These are phyloP conservation scores for Senna siamea DNA, from an alignment of 306 rosid genomes.

Conservation along the genomic window DNA sequence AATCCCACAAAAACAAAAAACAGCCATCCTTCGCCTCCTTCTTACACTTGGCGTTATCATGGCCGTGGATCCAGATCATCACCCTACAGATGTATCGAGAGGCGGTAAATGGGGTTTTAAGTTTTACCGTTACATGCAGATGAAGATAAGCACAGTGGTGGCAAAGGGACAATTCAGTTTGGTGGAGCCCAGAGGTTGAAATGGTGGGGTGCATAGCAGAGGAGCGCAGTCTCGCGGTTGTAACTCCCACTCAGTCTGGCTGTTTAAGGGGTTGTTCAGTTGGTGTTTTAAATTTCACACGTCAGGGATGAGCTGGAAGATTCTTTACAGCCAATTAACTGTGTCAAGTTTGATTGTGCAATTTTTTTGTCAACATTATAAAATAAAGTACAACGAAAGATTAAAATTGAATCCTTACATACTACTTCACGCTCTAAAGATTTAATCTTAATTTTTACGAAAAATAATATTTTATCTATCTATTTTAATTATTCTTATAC, in stretches of 20 bases:
- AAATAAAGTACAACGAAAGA: no score
- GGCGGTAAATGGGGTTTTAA: not conserved
- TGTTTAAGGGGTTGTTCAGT: no score
- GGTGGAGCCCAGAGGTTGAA: not conserved
- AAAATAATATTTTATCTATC: no score
- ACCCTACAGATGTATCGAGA: conserved; percentile 10
- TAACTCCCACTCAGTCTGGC: conserved; percentile 18
- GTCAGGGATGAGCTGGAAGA: no score
- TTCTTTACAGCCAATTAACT: no score
- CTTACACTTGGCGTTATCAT: conserved; percentile 34
- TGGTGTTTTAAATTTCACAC: no score
- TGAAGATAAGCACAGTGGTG: not conserved
- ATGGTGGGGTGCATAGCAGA: not conserved
- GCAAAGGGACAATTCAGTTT: not conserved
- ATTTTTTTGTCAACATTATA: no score
- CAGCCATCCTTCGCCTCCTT: conserved; percentile 25
- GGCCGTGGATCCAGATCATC: not conserved
- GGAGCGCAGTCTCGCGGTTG: not conserved
- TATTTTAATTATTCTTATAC: no score
- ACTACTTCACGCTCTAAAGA: no score
- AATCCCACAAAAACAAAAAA: conserved; percentile 13
- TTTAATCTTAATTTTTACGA: no score
- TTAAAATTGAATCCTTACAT: no score
- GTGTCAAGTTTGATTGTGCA: no score
- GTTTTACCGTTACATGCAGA: conserved; percentile 7